A percentile compares a stretch with the other conserved stretches of the same genome.
phyloP scores from a whole-genome alignment of 1,284 basidiomycete species.

The Porogramme epimiltina region DNA sequence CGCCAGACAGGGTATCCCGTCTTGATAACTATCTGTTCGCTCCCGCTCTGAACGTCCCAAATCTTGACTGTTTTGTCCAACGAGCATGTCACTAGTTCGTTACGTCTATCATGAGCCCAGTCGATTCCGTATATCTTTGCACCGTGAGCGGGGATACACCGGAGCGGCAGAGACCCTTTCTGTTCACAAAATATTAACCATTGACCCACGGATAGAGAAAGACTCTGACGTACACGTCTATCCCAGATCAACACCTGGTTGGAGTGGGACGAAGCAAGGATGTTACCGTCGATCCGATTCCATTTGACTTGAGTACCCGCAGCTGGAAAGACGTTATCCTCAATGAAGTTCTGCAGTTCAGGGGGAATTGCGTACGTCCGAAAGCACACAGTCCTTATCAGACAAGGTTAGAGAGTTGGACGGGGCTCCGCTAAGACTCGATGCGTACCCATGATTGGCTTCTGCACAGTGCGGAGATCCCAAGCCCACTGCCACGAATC shows the following conservation, averaged over 20 bases:
- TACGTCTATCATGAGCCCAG: conserved; percentile 78
- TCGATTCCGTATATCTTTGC: conserved; percentile 96
- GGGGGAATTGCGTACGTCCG: conserved; percentile 49
- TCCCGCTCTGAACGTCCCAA: conserved; percentile 56
- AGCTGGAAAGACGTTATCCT: conserved; percentile 42
- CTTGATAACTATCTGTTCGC: conserved; percentile 61
- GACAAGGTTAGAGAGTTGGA: background rate
- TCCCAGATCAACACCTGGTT: conserved; percentile 89
- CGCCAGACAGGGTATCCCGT: conserved; percentile 94
- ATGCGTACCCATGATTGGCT: conserved; percentile 63
- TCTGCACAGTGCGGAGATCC: conserved; percentile 70
- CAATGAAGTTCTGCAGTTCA: no score
- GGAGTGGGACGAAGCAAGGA: conserved; percentile 86
- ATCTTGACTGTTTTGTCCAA: conserved; percentile 92
- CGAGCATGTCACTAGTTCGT: conserved; percentile 89
- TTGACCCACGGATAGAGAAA: background rate
- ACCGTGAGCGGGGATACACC: conserved; percentile 76
- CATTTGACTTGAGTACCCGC: conserved; percentile 96
- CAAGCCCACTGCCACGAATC: conserved; percentile 88
- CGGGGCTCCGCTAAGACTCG: no score
- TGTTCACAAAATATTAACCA: conserved; percentile 31
- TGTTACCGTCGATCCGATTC: conserved; percentile 84
- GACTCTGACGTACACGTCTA: conserved; percentile 59
- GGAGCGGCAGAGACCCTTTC: conserved; percentile 89
- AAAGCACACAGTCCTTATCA: conserved; percentile 68